Evolutionary conservation across 163 green algal species (phyloP), one percentile per base, ranked within the genome.

Genomic region (Scenedesmus sp.): DNA sequence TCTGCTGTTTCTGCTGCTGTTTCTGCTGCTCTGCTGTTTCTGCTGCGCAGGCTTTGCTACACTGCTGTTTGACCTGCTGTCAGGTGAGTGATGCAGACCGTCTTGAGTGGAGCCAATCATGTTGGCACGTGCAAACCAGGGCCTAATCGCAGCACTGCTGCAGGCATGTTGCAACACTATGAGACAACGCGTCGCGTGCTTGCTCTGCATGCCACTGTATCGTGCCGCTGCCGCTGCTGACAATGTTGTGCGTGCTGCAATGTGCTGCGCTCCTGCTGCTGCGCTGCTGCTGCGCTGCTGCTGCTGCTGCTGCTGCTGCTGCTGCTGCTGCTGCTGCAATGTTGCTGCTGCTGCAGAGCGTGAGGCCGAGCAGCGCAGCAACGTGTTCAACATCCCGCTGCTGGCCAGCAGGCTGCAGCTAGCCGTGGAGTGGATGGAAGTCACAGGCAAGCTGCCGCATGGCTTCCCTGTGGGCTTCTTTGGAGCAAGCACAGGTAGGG

Each of bases 321-420:
- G 34, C 34, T 46, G 34, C 34, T 46, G 8, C 8, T 79, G 70
- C 70, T 79, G 70, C 9, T 64, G 59, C 59, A 64, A 15, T 10
- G 59, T 23, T 79, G 70, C 70, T 79, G 70, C 70, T 79, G 3
- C 70, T 79, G 70, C 70, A 79, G 70, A 79, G 70, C 70, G 46
- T 13, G 89, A 89, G 82, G 81, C 89, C 8, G 52, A 74, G 12
- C 16, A 84, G 46, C 52, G 89, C 34, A 2, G 4, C 64, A 92
- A 92, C 26, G 89, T 92, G n/a, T 92, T 92, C 76, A 34, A 92
- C 89, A 88, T 92, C 18, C n/a, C 54, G n/a, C 73, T 93, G 83
- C 90, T 90, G 16, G 74, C 73, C 83, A 70, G 83, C 73, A 55
- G 84, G 26, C 90, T 93, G 56, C 55, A 87, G 57, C 56, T 81